Evolutionary conservation across 2,329 filamentous ascomycete species (phyloP).

Genomic region (Ascochyta pisi): DNA sequence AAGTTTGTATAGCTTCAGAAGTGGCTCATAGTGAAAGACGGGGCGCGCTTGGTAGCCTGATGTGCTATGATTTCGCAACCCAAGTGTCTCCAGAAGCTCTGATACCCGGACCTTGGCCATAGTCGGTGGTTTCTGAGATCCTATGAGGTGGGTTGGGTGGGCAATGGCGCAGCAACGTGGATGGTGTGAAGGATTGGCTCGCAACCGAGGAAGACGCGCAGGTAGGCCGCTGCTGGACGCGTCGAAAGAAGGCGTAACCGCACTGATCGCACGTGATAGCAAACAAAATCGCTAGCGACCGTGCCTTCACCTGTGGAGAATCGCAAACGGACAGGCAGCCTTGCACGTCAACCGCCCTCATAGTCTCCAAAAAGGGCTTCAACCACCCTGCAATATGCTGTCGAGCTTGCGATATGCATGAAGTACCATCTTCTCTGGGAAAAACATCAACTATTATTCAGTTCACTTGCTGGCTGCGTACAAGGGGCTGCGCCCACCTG

Average conservation of each 20-base stretch:
- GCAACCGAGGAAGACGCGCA: not conserved
- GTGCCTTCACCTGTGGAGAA: not conserved
- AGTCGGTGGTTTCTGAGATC: too few relatives aligned
- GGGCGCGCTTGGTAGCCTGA: not conserved
- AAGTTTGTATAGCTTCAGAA: conserved; percentile 14
- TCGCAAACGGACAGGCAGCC: not conserved
- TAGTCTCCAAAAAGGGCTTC: not conserved
- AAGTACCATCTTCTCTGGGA: not conserved
- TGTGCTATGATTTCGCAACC: not conserved
- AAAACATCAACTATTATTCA: not conserved
- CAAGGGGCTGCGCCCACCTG: not conserved
- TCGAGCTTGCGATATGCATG: not conserved
- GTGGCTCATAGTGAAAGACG: conserved; percentile 8
- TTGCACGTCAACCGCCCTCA: not conserved
- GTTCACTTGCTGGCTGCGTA: not conserved
- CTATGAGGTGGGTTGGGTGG: not conserved
- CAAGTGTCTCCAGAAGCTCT: not conserved
- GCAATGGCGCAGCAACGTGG: not conserved
- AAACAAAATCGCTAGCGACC: not conserved
- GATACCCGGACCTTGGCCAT: not conserved
- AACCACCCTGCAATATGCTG: not conserved
- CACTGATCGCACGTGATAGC: not conserved
- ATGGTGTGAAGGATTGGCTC: not conserved
- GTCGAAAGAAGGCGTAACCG: not conserved
- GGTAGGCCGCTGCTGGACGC: not conserved